Evolutionary conservation across 768 basidiomycete genomes (phyloP).

Genomic region (Tulasnella sp.): DNA sequence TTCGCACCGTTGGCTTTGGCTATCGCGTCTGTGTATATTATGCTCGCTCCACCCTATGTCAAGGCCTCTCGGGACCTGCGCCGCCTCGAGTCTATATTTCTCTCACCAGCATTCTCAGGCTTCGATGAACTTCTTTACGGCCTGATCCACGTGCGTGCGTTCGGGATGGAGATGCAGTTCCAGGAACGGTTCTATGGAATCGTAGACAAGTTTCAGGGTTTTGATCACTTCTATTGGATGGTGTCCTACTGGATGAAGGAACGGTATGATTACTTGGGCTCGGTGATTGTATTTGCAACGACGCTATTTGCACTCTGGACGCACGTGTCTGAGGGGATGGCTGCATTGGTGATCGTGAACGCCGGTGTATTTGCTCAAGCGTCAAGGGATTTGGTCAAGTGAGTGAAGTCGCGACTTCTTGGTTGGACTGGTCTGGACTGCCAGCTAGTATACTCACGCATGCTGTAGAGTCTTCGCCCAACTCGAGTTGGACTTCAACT

Average conservation of each 20-base stretch:
- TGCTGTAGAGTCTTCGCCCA: conserved; percentile 53
- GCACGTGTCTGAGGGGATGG: conserved; percentile 45
- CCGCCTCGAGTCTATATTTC: conserved; percentile 50
- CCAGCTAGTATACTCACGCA: too few relatives aligned
- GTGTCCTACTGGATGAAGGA: conserved; percentile 59
- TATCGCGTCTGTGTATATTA: conserved; percentile 59
- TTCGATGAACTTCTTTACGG: conserved; percentile 62
- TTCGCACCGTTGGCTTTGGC: conserved; percentile 56
- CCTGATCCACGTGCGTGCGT: conserved; percentile 56
- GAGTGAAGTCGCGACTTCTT: conserved; percentile 17
- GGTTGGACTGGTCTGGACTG: too few relatives aligned
- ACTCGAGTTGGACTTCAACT: conserved; percentile 55
- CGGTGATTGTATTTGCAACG: conserved; percentile 55
- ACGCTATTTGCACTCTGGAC: conserved; percentile 56
- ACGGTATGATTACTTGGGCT: conserved; percentile 67
- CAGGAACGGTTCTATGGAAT: conserved; percentile 50
- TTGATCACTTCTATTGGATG: conserved; percentile 56
- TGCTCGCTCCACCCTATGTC: conserved; percentile 50
- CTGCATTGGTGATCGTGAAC: conserved; percentile 63
- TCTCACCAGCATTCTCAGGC: conserved; percentile 61
- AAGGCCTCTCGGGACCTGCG: conserved; percentile 55
- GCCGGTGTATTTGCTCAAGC: conserved; percentile 60
- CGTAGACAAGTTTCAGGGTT: conserved; percentile 54
- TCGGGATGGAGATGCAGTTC: conserved; percentile 58
- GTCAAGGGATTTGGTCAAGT: conserved; percentile 51